Base-by-base conservation (phyloP, 768 basidiomycete genomes). In the Trichaptum fuscoviolaceum region DNA sequence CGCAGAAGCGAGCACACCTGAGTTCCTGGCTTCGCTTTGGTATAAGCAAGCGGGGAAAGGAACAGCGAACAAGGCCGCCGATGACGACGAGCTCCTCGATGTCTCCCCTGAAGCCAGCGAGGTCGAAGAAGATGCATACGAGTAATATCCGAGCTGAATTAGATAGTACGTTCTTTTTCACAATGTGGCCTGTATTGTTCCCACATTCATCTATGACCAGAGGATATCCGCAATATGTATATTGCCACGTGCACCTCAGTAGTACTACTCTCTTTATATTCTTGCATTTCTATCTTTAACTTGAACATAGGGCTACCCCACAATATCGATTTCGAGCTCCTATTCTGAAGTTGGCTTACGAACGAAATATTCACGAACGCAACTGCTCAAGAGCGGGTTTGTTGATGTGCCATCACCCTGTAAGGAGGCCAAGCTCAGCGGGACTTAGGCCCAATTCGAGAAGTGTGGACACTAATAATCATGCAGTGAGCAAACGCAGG, bases 1-100 rank as follows among this genome's bases (percentile, higher is more conserved):
- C 63, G 87, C 90, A 71, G 76, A 89, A 69, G 93, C 92, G 1
- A 93, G 87, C 69, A 87, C 88, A 3, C 82, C 87, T 1, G 80
- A 84, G 23, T 87, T 92, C 72, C 79, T 96, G 62, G 89, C 85
- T 9, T 80, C 82, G 15, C 84, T 95, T 75, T 95, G 87, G 76
- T 78, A 80, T 64, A 80, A 80, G 57, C 92, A 95, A 75, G 83
- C 87, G 63, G 80, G 75, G 20, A 76, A 75, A 60, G 77, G 76
- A 10, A 73, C 74, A 67, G 74, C 70, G 17, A 63, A 68, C 27
- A 75, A 72, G 36, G 83, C 78, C 2, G 80, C 80, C 8, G 87
- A 87, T 69, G 87, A 86, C 34, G 85, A 83, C 12, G 87, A 90
- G 24, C 77, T 90, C 2, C 71, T 88, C 34, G 90, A 91, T 71